Percentiles rank a stretch among this genome's conserved stretches.
Conservation (phyloP, 139 green algal species). For the Haematococcus sp. region DNA sequence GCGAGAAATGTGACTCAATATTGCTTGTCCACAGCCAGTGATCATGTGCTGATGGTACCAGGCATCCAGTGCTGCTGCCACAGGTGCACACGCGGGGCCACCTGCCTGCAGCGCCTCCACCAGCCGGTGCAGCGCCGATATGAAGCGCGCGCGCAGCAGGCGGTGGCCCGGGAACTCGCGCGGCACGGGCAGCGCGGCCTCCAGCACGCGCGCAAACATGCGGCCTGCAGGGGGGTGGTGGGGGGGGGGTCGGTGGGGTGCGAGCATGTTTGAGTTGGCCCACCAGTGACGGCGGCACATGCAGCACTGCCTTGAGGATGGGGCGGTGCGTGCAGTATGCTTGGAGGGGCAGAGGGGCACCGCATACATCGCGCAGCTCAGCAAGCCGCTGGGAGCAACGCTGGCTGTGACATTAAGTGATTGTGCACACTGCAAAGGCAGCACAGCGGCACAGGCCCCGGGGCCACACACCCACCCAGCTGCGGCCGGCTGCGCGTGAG, state of each 20-base stretch:
- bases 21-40: neutral
- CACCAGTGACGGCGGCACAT: neutral
- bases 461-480: constrained; percentile 43
- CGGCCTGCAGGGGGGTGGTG: constrained; percentile 13
- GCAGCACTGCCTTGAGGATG: no score
- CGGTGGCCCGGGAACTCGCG: constrained; percentile 50
- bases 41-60: neutral
- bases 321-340: no score
- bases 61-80: no score
- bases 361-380: no score
- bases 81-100: no score
- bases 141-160: constrained; percentile 67
- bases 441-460: no score
- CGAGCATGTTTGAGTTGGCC: no score
- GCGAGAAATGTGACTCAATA: no score
- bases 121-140: constrained; percentile 81
- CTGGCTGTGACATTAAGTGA: no score
- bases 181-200: constrained; percentile 52
- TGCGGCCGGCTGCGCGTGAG: constrained; percentile 54
- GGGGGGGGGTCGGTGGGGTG: no score
- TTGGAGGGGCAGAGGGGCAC: neutral
- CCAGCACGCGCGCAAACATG: constrained; percentile 49
- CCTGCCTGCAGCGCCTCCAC: constrained; percentile 70
- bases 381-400: no score
- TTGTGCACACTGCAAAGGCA: no score